Evolutionary conservation across 148 eudicot species (phyloP).

Genomic region (Gaultheria prostrata): DNA sequence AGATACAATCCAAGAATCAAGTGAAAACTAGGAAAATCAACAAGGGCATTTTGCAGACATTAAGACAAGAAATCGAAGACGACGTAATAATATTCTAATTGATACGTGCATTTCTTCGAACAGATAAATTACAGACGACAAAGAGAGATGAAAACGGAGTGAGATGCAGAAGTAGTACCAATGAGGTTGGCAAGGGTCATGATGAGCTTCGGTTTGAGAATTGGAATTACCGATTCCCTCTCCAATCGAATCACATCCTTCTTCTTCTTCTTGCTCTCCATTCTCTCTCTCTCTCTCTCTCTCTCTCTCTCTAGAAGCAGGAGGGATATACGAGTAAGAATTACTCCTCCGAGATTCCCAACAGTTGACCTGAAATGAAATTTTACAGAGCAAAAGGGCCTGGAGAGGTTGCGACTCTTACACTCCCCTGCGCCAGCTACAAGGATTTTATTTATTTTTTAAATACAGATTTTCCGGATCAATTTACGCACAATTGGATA

Average conservation of each 20-base stretch:
- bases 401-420: no score
- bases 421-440: no score
- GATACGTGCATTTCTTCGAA: no score
- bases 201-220: conserved; percentile 61
- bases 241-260: conserved; percentile 68
- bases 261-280: conserved; percentile 18
- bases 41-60: background rate
- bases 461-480: no score
- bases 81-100: no score
- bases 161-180: conserved; percentile 26
- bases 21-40: background rate
- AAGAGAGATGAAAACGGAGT: background rate
- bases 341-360: no score
- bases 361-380: no score
- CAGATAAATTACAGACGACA: background rate
- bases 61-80: no score
- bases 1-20: background rate
- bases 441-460: no score
- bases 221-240: conserved; percentile 69
- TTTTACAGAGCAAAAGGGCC: no score
- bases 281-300: conserved; percentile 1
- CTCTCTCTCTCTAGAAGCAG: background rate
- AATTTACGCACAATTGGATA: no score
- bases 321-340: no score
- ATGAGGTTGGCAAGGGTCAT: conserved; percentile 68